Base-by-base conservation (phyloP, 2,329 filamentous ascomycete genomes). In the Pseudodiploospora longispora region DNA sequence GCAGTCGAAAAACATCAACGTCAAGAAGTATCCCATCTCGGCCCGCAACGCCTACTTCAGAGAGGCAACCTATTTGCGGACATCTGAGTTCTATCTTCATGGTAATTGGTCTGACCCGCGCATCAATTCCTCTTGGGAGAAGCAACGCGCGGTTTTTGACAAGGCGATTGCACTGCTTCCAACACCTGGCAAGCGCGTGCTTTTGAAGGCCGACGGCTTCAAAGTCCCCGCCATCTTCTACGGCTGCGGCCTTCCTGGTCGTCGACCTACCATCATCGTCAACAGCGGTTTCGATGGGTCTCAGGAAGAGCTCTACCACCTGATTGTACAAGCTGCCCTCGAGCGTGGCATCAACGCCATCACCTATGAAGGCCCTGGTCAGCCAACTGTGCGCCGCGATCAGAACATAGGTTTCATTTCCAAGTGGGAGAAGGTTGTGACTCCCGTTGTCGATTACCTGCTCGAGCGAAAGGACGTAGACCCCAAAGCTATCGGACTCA, bases 361-460 rank as follows among this genome's bases (percentile, higher is more conserved):
- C 6, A 66, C 64, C 0, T 74, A 66, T 42, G 70, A 74, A 43
- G 71, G 70, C 0, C 70, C 69, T 0, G 70, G 70, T 0, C 70
- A 73, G 49, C 60, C 63, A 1, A 63, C 57, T 1, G 63, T 69
- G 2, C 60, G 64, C 6, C 63, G 70, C 1, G 44, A 65, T 0
- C 67, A 73, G 40, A 53, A 60, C 8, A 40, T 70, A 0, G 68
- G 68, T 2, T 73, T 73, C 52, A 71, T 70, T 42, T 54, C 58
- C 1, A 59, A 71, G 5, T 73, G 68, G 68, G 65, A 69, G 51
- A 54, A 54, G 8, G 67, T 65, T 2, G 57, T 67, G 6, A 63
- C 58, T 0, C 67, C 67, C 0, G 53, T 71, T 2, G 53, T 72
- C 3, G 67, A 72, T 52, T 63, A 66, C 36, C 49, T 63, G 4